A percentile compares a stretch with the other conserved stretches of the same genome.
Conservation (phyloP, 495 filamentous ascomycete species). For the Podospora pseudopauciseta region DNA sequence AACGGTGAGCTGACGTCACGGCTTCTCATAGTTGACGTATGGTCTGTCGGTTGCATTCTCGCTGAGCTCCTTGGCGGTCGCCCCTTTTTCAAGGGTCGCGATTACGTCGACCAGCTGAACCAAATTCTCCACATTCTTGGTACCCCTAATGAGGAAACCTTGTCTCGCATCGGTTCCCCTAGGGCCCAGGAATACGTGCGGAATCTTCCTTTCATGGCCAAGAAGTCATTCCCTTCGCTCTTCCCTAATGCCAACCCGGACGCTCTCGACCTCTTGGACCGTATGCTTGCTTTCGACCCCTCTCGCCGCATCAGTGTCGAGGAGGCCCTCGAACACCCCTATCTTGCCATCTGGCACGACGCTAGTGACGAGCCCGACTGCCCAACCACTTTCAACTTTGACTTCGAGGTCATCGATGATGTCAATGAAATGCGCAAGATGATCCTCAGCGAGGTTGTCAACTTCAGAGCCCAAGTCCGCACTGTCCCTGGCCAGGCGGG, state of each 20-base stretch:
- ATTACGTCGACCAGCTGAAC: slow-evolving; percentile 99
- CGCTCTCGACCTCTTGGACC: slow-evolving; percentile 88
- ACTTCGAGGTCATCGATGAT: slow-evolving; percentile 93
- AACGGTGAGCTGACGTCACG: slow-evolving; percentile 11
- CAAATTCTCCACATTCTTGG: slow-evolving; percentile 98
- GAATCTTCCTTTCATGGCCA: slow-evolving; percentile 94
- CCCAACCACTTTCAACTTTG: slow-evolving; percentile 93
- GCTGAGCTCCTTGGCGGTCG: slow-evolving; percentile 93
- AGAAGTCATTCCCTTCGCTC: slow-evolving; percentile 78
- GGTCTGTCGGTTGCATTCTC: slow-evolving; percentile 97
- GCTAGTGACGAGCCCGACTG: slow-evolving; percentile 91
- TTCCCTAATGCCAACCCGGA: slow-evolving; percentile 97
- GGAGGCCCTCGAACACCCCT: slow-evolving; percentile 89
- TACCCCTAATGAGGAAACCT: slow-evolving; percentile 91
- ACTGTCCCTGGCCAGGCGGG: slow-evolving; percentile 49
- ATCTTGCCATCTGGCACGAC: slow-evolving; percentile 97
- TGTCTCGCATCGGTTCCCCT: slow-evolving; percentile 90
- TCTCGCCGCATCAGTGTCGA: slow-evolving; percentile 88
- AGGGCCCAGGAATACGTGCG: slow-evolving; percentile 97
- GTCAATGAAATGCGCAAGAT: slow-evolving; percentile 91
- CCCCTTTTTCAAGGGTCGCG: slow-evolving; percentile 98
- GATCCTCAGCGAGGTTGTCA: slow-evolving; percentile 88
- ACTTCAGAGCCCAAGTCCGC: slow-evolving; percentile 74
- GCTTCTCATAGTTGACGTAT: slow-evolving; percentile 77
- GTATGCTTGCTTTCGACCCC: slow-evolving; percentile 96